Conservation (phyloP, 2,329 filamentous ascomycete species). For the Diaporthe caulivora region DNA sequence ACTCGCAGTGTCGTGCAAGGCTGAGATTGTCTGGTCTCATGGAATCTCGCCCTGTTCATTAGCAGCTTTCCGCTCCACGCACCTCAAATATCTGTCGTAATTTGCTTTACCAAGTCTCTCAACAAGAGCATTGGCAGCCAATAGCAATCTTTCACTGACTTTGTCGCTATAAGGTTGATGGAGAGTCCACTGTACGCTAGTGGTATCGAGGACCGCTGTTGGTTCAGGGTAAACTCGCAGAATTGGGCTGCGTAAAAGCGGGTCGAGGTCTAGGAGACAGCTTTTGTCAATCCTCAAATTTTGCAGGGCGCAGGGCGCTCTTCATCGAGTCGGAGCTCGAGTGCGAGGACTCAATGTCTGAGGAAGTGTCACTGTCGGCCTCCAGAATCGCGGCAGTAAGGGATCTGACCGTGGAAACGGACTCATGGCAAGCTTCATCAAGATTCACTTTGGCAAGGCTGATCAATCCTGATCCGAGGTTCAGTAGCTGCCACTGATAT, state of each 20-base stretch:
- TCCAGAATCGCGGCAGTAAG: neutral
- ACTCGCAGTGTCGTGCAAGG: neutral
- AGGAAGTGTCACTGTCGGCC: neutral
- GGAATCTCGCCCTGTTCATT: neutral
- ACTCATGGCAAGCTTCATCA: neutral
- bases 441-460: neutral
- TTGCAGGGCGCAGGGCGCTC: neutral
- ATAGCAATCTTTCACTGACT: conserved; percentile 23
- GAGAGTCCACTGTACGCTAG: neutral
- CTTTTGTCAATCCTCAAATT: conserved; percentile 30
- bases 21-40: neutral
- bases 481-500: neutral
- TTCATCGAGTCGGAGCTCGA: neutral
- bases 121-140: neutral
- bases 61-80: neutral
- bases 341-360: neutral
- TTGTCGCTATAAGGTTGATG: conserved; percentile 21
- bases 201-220: neutral
- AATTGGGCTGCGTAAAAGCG: conserved; percentile 23
- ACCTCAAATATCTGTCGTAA: conserved; percentile 26
- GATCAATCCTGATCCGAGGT: neutral
- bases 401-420: neutral
- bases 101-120: conserved; percentile 16
- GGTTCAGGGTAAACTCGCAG: neutral
- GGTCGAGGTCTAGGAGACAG: conserved; percentile 30